Conservation (phyloP, 164 flowering plant genomes). For the Stephania japonica region DNA sequence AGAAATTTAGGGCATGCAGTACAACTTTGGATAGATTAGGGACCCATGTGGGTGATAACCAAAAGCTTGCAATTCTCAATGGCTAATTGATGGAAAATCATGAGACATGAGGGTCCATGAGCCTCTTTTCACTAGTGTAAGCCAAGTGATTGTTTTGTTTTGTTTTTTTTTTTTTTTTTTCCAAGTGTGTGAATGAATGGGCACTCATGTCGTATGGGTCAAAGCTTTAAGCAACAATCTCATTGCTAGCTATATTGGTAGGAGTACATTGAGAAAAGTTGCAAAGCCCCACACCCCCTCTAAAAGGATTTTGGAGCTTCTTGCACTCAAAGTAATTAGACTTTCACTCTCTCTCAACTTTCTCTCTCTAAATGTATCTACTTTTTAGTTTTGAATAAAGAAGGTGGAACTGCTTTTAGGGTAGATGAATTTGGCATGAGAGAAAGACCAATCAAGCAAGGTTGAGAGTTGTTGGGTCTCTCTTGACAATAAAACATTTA, state of each 20-base stretch:
- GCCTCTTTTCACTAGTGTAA: conserved; percentile 48
- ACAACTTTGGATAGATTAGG: too few relatives aligned
- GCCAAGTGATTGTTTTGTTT: conserved; percentile 30
- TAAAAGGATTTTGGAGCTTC: conserved; percentile 49
- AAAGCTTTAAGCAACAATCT: conserved; percentile 47
- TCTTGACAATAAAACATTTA: conserved; percentile 21
- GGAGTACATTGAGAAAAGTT: neutral
- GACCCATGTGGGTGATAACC: conserved; percentile 4
- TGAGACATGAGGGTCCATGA: conserved; percentile 45
- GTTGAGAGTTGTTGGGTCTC: conserved; percentile 25
- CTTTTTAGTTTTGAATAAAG: conserved; percentile 26
- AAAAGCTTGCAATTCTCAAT: conserved; percentile 15
- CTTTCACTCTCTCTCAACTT: conserved; percentile 20
- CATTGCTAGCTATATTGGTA: conserved; percentile 3
- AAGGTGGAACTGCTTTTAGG: conserved; percentile 34
- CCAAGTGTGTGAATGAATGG: conserved; percentile 7
- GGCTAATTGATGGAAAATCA: conserved; percentile 47
- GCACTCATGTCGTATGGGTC: conserved; percentile 37
- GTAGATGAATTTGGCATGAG: conserved; percentile 26
- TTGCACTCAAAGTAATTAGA: conserved; percentile 63
- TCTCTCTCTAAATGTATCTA: neutral
- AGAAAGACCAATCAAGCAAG: conserved; percentile 42
- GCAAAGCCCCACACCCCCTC: conserved; percentile 22
- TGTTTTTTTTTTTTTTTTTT: conserved; percentile 5
- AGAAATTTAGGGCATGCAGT: conserved; percentile 1